A percentile compares a stretch with the other conserved stretches of the same genome.
These are phyloP conservation scores for Pichia membranifaciens DNA, from an alignment of 805 yeast genomes.

Conservation along the genomic window DNA sequence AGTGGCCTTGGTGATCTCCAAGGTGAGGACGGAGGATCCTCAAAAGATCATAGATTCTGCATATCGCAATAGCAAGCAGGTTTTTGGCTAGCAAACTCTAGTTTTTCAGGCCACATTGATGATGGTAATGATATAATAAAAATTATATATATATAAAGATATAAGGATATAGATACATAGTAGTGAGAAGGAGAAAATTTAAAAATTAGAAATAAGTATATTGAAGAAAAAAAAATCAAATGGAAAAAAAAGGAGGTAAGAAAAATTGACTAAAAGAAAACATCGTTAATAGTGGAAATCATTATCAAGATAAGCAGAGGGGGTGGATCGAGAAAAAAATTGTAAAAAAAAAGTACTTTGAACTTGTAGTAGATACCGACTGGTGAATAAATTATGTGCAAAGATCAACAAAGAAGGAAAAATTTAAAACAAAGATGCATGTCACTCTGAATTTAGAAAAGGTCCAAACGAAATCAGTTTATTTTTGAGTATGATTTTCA, in stretches of 20 bases:
- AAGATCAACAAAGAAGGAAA: neutral
- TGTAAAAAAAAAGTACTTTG: neutral
- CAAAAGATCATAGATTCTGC: conserved; percentile 42
- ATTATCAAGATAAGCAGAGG: conserved; percentile 3
- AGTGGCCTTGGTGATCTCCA: conserved; percentile 66
- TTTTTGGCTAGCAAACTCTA: conserved; percentile 33
- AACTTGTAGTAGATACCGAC: neutral
- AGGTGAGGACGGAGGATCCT: conserved; percentile 38
- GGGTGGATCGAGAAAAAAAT: neutral
- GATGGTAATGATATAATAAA: too few relatives aligned
- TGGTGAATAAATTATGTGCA: conserved; percentile 6
- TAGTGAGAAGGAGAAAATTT: neutral
- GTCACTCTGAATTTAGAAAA: conserved; percentile 6
- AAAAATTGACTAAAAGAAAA: neutral
- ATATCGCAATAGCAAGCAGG: conserved; percentile 43
- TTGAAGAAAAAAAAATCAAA: neutral
- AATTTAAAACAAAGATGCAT: conserved; percentile 3
- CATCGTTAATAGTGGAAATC: conserved; percentile 2
- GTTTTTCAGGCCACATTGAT: too few relatives aligned
- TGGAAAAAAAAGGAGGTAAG: neutral
- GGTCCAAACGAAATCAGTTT: conserved; percentile 3
- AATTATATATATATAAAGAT: neutral
- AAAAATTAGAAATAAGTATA: neutral
- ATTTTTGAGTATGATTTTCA: too few relatives aligned
- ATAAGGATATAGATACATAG: neutral